These are phyloP conservation scores for Berkeleyomyces rouxiae DNA, from an alignment of 2,329 filamentous ascomycete species.

Conservation along the genomic window DNA sequence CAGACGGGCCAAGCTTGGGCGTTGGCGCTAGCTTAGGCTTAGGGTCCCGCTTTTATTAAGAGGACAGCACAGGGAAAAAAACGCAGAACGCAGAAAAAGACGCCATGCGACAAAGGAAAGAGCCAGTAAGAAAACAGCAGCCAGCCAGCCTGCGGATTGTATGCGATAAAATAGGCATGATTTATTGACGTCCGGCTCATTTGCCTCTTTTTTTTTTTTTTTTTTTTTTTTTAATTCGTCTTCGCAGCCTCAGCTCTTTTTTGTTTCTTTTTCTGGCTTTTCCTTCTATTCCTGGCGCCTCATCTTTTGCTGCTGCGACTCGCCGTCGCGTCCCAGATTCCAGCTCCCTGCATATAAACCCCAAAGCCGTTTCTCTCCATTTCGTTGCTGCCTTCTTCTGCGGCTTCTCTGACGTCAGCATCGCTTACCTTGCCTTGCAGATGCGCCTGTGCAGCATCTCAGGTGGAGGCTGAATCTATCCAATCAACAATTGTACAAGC, in stretches of 20 bases:
- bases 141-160: not conserved
- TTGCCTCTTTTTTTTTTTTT: not conserved
- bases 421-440: not conserved
- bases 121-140: not conserved
- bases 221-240: not conserved
- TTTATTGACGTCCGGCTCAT: not conserved
- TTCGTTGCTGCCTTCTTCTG: not conserved
- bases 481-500: not conserved
- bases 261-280: not conserved
- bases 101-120: not conserved
- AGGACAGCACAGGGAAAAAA: not conserved
- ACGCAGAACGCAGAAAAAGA: not conserved
- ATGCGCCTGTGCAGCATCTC: slow-evolving; percentile 3
- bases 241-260: not conserved
- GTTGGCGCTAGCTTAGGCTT: not conserved
- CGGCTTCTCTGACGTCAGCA: slow-evolving; percentile 1
- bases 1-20: not conserved
- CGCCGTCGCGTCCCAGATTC: not conserved
- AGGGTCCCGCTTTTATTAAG: not conserved
- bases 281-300: not conserved
- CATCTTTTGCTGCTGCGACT: not conserved
- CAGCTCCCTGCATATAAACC: not conserved
- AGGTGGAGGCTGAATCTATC: slow-evolving; percentile 1
- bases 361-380: not conserved
- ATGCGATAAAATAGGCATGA: not conserved